Conservation (phyloP, 1,284 basidiomycete genomes). For the Earliella scabrosa region DNA sequence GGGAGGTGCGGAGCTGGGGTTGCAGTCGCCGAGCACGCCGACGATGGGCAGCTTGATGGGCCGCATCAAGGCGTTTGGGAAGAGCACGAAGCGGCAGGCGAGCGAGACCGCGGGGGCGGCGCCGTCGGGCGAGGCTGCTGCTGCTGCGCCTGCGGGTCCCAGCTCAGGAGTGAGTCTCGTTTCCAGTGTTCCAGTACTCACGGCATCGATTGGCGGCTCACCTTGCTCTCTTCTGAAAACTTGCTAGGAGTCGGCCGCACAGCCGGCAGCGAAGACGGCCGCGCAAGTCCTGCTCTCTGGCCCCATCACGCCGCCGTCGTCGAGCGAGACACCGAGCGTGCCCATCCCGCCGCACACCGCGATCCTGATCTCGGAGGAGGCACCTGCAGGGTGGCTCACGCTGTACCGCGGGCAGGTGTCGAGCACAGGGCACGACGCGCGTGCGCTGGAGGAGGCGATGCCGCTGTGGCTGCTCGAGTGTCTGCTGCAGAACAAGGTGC, state of each 20-base stretch:
- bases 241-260: slow-evolving; percentile 24
- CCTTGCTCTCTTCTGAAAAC: too few species aligned
- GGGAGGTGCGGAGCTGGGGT: slow-evolving; percentile 30
- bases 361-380: slow-evolving; percentile 86
- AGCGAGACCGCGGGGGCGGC: slow-evolving; percentile 39
- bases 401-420: slow-evolving; percentile 79
- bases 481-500: slow-evolving; percentile 72
- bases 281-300: slow-evolving; percentile 70
- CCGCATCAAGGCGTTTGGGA: slow-evolving; percentile 76
- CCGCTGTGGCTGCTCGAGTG: slow-evolving; percentile 93
- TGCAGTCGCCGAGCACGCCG: slow-evolving; percentile 58
- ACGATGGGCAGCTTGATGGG: slow-evolving; percentile 73
- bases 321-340: slow-evolving; percentile 75
- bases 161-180: slow-evolving; percentile 37
- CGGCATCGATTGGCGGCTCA: too few species aligned
- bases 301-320: slow-evolving; percentile 71
- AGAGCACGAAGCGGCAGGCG: slow-evolving; percentile 53
- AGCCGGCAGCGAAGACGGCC: slow-evolving; percentile 43
- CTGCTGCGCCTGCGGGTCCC: slow-evolving; percentile 27
- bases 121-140: slow-evolving; percentile 23
- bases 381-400: slow-evolving; percentile 77
- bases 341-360: slow-evolving; percentile 66
- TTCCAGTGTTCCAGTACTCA: not conserved
- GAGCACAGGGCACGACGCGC: slow-evolving; percentile 66
- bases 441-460: slow-evolving; percentile 75